Conservation (phyloP, 805 yeast genomes). For the Vanderwaltozyma tropicalis region DNA sequence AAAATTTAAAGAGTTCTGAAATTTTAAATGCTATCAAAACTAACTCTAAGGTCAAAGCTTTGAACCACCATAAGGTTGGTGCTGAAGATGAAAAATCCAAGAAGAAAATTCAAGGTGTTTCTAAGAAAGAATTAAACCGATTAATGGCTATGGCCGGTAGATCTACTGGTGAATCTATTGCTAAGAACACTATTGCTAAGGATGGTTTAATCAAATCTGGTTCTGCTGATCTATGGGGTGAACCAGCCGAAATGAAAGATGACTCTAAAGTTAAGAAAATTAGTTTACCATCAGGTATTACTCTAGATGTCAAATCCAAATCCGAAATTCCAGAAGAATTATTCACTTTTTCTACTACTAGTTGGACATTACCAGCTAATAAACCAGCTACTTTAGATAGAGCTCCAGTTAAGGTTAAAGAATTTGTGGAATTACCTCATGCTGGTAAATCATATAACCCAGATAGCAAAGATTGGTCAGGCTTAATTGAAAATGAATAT, state of each 20-base stretch:
- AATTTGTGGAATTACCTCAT: conserved; percentile 47
- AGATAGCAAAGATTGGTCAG: conserved; percentile 70
- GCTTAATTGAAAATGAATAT: conserved; percentile 56
- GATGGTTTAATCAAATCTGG: conserved; percentile 52
- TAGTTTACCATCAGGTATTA: conserved; percentile 24
- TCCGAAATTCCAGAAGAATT: conserved; percentile 33
- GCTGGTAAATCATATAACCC: conserved; percentile 92
- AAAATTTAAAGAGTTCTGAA: conserved; percentile 49
- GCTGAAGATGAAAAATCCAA: conserved; percentile 29
- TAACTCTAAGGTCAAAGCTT: conserved; percentile 67
- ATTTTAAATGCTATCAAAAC: conserved; percentile 47
- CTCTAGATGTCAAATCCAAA: conserved; percentile 13
- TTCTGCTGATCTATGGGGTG: conserved; percentile 66
- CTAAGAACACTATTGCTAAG: conserved; percentile 38
- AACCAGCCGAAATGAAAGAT: conserved; percentile 14
- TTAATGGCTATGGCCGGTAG: conserved; percentile 73
- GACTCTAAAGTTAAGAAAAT: no score
- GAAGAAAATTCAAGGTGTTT: conserved; percentile 47
- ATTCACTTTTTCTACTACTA: conserved; percentile 30
- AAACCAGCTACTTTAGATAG: conserved; percentile 46
- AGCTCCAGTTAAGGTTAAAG: conserved; percentile 44
- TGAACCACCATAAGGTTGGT: conserved; percentile 31
- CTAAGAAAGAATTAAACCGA: conserved; percentile 50
- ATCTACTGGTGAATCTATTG: conserved; percentile 42
- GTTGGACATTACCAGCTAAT: conserved; percentile 43